phyloP scores from a whole-genome alignment of 2,329 filamentous ascomycete species.

The Emmonsiellopsis sp. region DNA sequence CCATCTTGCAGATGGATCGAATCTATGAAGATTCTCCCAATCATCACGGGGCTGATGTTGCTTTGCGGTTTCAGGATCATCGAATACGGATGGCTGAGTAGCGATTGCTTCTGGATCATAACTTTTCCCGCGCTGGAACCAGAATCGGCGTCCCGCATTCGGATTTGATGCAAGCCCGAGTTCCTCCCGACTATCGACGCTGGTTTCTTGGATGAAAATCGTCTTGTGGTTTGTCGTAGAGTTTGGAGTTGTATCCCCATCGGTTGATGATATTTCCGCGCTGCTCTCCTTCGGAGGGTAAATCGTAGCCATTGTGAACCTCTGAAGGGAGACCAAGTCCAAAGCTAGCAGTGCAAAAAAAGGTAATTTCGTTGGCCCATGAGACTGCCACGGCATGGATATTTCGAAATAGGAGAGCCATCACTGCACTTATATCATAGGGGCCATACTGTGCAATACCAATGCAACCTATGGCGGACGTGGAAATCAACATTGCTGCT shows the following conservation, averaged over 20 bases:
- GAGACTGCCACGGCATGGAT: not conserved
- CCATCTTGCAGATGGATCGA: conserved; percentile 15
- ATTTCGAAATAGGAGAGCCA: not conserved
- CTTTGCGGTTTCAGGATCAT: conserved; percentile 33
- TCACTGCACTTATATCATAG: not conserved
- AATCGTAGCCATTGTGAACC: not conserved
- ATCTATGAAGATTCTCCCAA: conserved; percentile 28
- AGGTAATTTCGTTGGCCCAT: not conserved
- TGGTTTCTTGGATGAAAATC: not conserved
- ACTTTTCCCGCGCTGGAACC: conserved; percentile 19
- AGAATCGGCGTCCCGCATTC: conserved; percentile 17
- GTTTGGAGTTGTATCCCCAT: not conserved
- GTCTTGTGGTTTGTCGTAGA: not conserved
- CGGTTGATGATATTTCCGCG: not conserved
- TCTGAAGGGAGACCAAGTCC: not conserved
- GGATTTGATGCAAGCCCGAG: not conserved
- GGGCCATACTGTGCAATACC: not conserved
- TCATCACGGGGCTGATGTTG: conserved; percentile 21
- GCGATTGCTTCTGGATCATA: conserved; percentile 24
- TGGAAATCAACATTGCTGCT: not conserved
- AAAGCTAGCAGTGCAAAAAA: no score
- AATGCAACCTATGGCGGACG: not conserved
- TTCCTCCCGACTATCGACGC: not conserved
- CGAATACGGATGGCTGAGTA: conserved; percentile 39
- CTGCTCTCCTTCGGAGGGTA: not conserved